These are phyloP conservation scores for Rhizophora apiculata DNA, from an alignment of 345 rosid genomes.

Conservation along the genomic window DNA sequence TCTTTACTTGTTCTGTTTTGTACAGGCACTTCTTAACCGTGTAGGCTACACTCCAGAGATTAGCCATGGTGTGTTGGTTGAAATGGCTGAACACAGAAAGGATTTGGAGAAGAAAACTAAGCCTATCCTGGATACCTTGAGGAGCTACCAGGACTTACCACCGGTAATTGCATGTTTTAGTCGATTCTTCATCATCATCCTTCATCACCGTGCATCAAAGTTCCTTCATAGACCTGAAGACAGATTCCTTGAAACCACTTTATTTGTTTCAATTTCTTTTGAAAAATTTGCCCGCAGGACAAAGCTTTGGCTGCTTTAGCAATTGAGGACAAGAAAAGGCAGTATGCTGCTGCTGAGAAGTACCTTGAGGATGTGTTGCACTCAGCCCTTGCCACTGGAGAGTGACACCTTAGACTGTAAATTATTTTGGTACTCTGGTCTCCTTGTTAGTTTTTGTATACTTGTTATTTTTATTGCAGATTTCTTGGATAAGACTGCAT, in stretches of 20 bases:
- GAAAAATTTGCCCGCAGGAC: conserved; percentile 43
- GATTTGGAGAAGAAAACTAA: conserved; percentile 88
- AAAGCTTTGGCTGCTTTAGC: conserved; percentile 91
- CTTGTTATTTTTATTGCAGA: too few species aligned
- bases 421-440: background rate
- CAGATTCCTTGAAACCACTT: background rate
- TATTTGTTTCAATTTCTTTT: background rate
- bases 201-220: background rate
- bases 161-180: conserved; percentile 47
- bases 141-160: conserved; percentile 96
- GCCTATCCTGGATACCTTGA: conserved; percentile 80
- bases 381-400: conserved; percentile 57
- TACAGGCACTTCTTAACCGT: conserved; percentile 77
- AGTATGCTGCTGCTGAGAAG: conserved; percentile 84
- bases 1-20: background rate
- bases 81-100: conserved; percentile 81
- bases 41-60: conserved; percentile 87
- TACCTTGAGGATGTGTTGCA: conserved; percentile 87
- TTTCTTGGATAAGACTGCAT: too few species aligned
- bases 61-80: conserved; percentile 80
- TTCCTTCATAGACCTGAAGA: background rate
- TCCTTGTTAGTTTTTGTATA: too few species aligned
- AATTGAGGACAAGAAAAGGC: conserved; percentile 90
- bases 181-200: background rate
- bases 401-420: conserved; percentile 21